Percentiles rank a stretch among this genome's conserved stretches.
These are phyloP conservation scores for Arthrinium puccinioides DNA, from an alignment of 2,329 filamentous ascomycete genomes.

Conservation along the genomic window DNA sequence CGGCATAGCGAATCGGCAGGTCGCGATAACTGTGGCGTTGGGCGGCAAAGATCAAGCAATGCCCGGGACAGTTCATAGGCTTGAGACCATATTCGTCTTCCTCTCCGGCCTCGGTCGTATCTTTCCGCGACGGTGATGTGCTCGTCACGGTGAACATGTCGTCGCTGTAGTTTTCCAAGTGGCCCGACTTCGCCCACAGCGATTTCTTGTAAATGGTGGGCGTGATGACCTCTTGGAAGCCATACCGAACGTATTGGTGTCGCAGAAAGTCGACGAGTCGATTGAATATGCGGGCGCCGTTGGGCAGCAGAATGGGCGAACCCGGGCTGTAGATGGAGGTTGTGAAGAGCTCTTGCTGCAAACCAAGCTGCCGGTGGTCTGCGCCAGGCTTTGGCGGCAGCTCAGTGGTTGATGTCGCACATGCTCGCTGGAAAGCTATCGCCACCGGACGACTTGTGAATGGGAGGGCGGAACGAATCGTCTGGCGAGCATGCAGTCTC, in stretches of 20 bases:
- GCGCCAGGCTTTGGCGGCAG: constrained; percentile 18
- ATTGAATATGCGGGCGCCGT: constrained; percentile 77
- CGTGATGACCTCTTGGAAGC: constrained; percentile 82
- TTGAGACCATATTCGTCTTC: constrained; percentile 57
- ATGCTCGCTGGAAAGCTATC: constrained; percentile 17
- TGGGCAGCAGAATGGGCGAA: constrained; percentile 76
- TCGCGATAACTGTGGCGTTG: constrained; percentile 82
- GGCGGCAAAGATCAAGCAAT: constrained; percentile 82
- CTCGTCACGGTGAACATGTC: constrained; percentile 83
- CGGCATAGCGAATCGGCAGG: constrained; percentile 84
- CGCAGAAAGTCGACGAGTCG: constrained; percentile 75
- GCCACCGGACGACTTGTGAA: too few species aligned
- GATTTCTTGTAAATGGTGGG: constrained; percentile 88
- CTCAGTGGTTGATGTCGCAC: constrained; percentile 19
- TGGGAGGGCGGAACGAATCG: too few species aligned
- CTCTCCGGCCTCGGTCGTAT: constrained; percentile 19
- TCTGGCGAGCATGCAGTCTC: neutral
- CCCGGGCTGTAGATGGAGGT: constrained; percentile 76
- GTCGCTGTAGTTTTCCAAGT: constrained; percentile 83
- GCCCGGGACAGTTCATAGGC: constrained; percentile 97
- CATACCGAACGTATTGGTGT: constrained; percentile 76
- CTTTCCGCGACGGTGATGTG: constrained; percentile 33
- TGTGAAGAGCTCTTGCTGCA: constrained; percentile 70
- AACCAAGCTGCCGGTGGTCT: constrained; percentile 54
- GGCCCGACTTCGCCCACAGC: constrained; percentile 78